phyloP scores from a whole-genome alignment of 805 yeast genomes.

The Zygosaccharomyces gambellarensis region DNA sequence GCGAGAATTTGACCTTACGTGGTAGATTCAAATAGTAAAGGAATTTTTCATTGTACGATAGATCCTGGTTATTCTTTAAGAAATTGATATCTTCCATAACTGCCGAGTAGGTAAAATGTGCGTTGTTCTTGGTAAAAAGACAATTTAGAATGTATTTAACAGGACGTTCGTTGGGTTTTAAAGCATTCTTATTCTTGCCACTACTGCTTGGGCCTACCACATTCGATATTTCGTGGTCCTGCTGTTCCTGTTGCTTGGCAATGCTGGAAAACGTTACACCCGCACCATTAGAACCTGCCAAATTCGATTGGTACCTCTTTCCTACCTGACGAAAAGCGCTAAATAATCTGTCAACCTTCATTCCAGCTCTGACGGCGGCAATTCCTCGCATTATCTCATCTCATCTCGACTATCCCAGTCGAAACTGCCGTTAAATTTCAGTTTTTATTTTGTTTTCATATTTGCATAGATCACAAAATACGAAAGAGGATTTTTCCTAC shows the following conservation, averaged over 20 bases:
- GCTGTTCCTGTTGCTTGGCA: conserved; percentile 10
- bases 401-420: neutral
- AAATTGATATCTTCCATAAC: conserved; percentile 61
- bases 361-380: neutral
- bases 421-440: neutral
- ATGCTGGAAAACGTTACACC: conserved; percentile 16
- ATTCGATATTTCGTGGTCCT: conserved; percentile 15
- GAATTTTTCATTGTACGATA: conserved; percentile 63
- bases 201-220: conserved; percentile 12
- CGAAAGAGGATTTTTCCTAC: neutral
- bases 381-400: neutral
- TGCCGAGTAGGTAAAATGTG: conserved; percentile 69
- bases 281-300: conserved; percentile 7
- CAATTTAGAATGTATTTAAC: conserved; percentile 74
- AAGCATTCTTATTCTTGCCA: conserved; percentile 2
- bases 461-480: neutral
- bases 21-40: conserved; percentile 75
- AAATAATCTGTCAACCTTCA: neutral
- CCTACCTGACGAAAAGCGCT: conserved; percentile 1
- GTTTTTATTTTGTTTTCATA: neutral
- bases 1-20: conserved; percentile 61
- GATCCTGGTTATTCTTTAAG: conserved; percentile 49
- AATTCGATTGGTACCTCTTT: conserved; percentile 9
- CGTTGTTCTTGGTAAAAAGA: conserved; percentile 74
- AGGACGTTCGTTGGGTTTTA: conserved; percentile 27